phyloP scores from a whole-genome alignment of 163 green algal species.

The Scenedesmus sp. region DNA sequence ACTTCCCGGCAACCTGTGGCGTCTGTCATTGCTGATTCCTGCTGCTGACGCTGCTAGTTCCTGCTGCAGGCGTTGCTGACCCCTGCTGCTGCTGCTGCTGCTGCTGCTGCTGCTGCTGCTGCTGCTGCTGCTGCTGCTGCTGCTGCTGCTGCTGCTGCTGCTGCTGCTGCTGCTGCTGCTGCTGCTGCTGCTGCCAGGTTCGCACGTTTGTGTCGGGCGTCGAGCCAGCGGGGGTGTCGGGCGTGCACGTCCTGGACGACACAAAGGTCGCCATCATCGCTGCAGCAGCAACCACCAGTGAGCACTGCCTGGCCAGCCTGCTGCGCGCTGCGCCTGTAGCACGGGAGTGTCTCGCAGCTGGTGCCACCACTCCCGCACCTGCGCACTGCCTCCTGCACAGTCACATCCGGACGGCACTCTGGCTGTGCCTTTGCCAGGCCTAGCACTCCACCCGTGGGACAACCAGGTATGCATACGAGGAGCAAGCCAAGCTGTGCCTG shows the following conservation, averaged over 20 bases:
- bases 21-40: background rate
- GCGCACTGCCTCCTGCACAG: no score
- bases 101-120: background rate
- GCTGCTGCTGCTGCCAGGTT: background rate
- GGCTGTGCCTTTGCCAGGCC: no score
- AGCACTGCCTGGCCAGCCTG: background rate
- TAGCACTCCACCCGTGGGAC: no score
- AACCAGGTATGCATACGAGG: no score
- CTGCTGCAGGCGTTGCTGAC: no score
- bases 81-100: no score
- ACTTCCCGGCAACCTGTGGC: background rate
- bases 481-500: no score
- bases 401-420: no score
- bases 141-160: background rate
- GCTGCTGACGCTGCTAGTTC: background rate
- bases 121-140: slow-evolving; percentile 3
- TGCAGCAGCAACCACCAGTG: slow-evolving; percentile 30
- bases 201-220: slow-evolving; percentile 49
- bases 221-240: background rate
- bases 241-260: slow-evolving; percentile 43
- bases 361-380: no score
- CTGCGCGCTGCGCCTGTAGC: background rate
- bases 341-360: background rate
- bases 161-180: background rate
- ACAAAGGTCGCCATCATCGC: slow-evolving; percentile 37